Percentiles rank a stretch among this genome's conserved stretches.
Evolutionary conservation across 306 rosid species (phyloP).

Genomic region (Arachis hypogaea): DNA sequence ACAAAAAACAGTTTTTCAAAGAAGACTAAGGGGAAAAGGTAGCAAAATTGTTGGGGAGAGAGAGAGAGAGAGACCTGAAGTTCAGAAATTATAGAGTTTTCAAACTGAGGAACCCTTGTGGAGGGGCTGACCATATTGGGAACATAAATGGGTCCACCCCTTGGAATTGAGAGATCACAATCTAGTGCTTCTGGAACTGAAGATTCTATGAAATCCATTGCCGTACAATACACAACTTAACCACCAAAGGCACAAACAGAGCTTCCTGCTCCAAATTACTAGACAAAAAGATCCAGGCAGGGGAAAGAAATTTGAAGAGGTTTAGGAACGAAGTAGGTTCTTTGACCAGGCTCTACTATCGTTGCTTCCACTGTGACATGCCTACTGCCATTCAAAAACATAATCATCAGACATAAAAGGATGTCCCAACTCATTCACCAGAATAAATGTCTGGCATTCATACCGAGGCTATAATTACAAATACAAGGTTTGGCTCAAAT

Average conservation of each 20-base stretch:
- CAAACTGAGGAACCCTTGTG: conserved; percentile 58
- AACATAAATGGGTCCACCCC: conserved; percentile 86
- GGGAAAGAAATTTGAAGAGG: not conserved
- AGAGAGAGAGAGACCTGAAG: conserved; percentile 56
- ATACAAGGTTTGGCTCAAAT: no score
- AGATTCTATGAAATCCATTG: conserved; percentile 36
- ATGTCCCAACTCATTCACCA: no score
- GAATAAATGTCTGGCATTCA: no score
- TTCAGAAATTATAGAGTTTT: conserved; percentile 51
- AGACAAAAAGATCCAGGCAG: not conserved
- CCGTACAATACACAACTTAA: not conserved
- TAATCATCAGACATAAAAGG: no score
- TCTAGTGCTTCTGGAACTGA: conserved; percentile 37
- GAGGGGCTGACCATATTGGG: conserved; percentile 59
- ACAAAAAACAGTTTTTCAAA: conserved; percentile 2
- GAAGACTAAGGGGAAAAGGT: not conserved
- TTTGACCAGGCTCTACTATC: not conserved
- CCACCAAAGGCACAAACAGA: not conserved
- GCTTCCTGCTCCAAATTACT: conserved; percentile 2
- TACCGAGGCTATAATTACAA: no score
- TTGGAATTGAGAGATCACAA: conserved; percentile 47
- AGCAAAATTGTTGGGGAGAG: not conserved
- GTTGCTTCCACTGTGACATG: not conserved
- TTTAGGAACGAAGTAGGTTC: not conserved
- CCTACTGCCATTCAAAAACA: no score